Base-by-base conservation (phyloP, 768 basidiomycete species). In the Sarcomyxa edulis region DNA sequence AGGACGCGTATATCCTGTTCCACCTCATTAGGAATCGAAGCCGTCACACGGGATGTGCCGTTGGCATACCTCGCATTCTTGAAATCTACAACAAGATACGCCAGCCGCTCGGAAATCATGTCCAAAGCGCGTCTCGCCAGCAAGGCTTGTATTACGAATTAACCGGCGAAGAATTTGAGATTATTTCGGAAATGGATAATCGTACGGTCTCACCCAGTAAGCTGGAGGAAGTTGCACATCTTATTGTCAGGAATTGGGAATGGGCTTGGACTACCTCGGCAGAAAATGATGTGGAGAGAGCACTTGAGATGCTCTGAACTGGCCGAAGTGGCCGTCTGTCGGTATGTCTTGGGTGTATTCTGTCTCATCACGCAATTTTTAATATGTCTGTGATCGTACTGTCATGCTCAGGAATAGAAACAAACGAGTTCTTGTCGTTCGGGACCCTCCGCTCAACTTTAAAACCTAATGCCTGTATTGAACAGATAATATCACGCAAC, bases 1-100 rank as follows among this genome's bases (percentile, higher is more conserved):
- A 69, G 65, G 65, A 68, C 38, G 60, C 61, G 0, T 66, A 62
- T 36, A 52, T 69, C 26, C 51, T 69, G 7, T 62, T 59, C 5
- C 45, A 36, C 21, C 54, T 61, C 22, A 40, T 61, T 20, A n/a
- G n/a, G n/a, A 51, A 40, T 16, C 32, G 43, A 23, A 33, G 35
- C 27, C 47, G 39, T 28, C 43, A 25, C 20, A 48, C 39, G 25
- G 43, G 26, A 18, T 49, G 31, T 15, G 40, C 37, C n/a, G n/a
- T n/a, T n/a, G 35, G 35, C 7, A 46, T 65, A 21, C 50, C 55
- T 1, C 43, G 44, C 24, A 51, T 69, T 2, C 47, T 62, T 20
- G 43, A 42, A 5, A 43, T 51, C 14, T 62, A 59, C 31, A 50
- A 64, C 33, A 48, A 46, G 11, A 15, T 62, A 11, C 49, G 62